phyloP scores from a whole-genome alignment of 805 yeast genomes.

The Priceomyces melissophilus region DNA sequence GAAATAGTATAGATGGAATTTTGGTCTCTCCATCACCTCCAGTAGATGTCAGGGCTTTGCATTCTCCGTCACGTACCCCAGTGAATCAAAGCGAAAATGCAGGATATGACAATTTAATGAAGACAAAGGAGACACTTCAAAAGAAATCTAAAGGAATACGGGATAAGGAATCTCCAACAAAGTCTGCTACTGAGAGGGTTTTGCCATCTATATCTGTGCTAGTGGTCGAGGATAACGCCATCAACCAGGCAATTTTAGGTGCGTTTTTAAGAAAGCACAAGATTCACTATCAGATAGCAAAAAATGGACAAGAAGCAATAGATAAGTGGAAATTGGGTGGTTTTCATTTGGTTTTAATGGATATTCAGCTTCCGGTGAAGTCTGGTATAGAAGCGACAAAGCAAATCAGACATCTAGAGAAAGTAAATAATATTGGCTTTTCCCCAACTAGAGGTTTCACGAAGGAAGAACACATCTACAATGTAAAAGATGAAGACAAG shows the following conservation, averaged over 20 bases:
- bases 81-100: constrained; percentile 3
- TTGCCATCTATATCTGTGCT: constrained; percentile 86
- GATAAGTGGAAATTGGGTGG: constrained; percentile 95
- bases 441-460: constrained; percentile 33
- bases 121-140: constrained; percentile 1
- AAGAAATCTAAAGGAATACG: constrained; percentile 1
- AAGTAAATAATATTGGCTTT: constrained; percentile 73
- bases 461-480: constrained; percentile 12
- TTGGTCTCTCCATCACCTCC: constrained; percentile 11
- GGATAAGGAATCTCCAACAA: constrained; percentile 2
- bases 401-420: constrained; percentile 83
- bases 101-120: not conserved
- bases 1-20: constrained; percentile 1
- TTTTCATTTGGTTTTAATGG: constrained; percentile 92
- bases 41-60: constrained; percentile 4
- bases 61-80: constrained; percentile 7
- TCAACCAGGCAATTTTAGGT: constrained; percentile 87
- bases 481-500: constrained; percentile 44
- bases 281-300: constrained; percentile 81
- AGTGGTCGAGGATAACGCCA: constrained; percentile 94
- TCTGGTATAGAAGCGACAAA: constrained; percentile 95
- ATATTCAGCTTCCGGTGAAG: constrained; percentile 92
- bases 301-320: constrained; percentile 92
- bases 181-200: constrained; percentile 53
- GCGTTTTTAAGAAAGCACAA: constrained; percentile 83